Base-by-base conservation (phyloP, 2,329 filamentous ascomycete species). In the Penicillium sp. region DNA sequence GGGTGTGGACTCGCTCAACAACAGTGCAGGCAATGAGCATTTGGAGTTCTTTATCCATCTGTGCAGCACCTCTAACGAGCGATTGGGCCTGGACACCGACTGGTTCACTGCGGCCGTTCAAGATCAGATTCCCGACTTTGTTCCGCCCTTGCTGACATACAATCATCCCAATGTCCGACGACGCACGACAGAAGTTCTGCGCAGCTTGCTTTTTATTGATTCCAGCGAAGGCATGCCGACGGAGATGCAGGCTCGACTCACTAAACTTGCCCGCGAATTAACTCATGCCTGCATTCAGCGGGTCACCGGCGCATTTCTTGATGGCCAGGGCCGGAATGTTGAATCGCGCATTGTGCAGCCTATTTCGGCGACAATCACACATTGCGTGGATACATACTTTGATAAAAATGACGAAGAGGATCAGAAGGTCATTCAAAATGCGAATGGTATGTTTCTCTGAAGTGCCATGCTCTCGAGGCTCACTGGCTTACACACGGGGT, bases 21-120 rank as follows among this genome's bases (percentile, higher is more conserved):
- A 69, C 26, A 71, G 70, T 45, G 76, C 73, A 32, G 74, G 73
- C 25, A 60, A 63, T 45, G 75, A 77, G 48, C 76, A 78, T 56
- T 62, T 77, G 11, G 64, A 67, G 2, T 78, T 78, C 55, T 73
- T 87, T 58, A 72, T 71, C 34, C 70, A 69, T 41, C 66, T 85
- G n/a, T 70, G 78, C 38, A 73, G 58, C n/a, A 46, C 65, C 24
- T 61, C 62, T 25, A 75, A 75, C 46, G 61, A 67, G 4, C 59
- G 61, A 9, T 56, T 70, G n/a, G 59, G 56, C 3, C 56, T 70
- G 43, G 55, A 61, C 26, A 58, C 66, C 8, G 47, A 53, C 12
- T 68, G 64, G 58, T 72, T 71, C 55, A 54, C 55, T 37, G 56
- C 55, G 13, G 51, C 62, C 29, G 62, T 73, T 18, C 58, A 76